Base-by-base conservation (phyloP, 2,329 filamentous ascomycete species). In the Colletotrichum simmondsii region DNA sequence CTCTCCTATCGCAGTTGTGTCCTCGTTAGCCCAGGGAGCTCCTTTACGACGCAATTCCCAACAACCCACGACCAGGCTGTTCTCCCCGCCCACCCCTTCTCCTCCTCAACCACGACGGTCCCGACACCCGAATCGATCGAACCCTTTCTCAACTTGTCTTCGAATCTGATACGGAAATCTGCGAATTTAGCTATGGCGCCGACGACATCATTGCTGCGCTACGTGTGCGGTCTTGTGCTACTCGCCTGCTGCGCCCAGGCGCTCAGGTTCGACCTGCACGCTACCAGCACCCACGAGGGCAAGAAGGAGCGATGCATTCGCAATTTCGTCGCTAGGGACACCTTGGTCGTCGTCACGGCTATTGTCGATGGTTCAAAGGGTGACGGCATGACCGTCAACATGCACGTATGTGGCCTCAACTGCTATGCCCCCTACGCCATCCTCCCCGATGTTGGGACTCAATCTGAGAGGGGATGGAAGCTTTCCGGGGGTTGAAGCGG, bases 271-370 rank as follows among this genome's bases (percentile, higher is more conserved):
- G 97, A 99, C 80, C 91, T 99, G 74, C 85, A 90, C 78, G 94
- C 95, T 57, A 89, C 92, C 76, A 84, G 86, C 65, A 83, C 85
- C 71, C 87, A 90, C 82, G 91, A 92, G 78, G 87, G 87, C 74
- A 91, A 89, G 79, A 90, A 92, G 80, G 93, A 96, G 85, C 91
- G 96, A 86, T 99, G 97, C 87, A 94, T 99, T 83, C 92, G 96
- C 82, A 99, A 99, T 87, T 99, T 98, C 83, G 95, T 98, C 76
- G 90, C 91, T 74, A 93, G 92, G 84, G 95, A 98, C 81, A 97
- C 97, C 76, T 87, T 99, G 76, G 97, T 99, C 54, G 96, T 98
- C 42, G 96, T 99, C 65, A 98, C 96, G 70, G 94, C 95, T 68
- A 98, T 92, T 72, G 89, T 98, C 69, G 91, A 92, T 81, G 97